Evolutionary conservation across 306 rosid genomes (phyloP).

Genomic region (Abrus precatorius): DNA sequence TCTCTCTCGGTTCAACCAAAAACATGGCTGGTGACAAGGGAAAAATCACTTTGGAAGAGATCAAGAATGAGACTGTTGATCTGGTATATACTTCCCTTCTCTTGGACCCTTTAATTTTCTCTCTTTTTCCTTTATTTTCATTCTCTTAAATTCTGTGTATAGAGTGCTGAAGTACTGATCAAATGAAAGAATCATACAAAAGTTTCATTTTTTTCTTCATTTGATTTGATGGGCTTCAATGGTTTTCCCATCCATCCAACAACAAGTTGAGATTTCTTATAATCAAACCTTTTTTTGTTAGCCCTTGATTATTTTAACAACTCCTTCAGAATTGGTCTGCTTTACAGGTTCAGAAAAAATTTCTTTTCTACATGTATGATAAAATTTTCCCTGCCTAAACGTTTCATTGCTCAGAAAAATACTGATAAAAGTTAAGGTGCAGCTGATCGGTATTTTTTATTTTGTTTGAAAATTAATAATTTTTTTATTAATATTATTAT

Average conservation of each 20-base stretch:
- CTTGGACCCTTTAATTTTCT: background rate
- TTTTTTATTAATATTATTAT: no score
- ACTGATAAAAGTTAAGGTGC: background rate
- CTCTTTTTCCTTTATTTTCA: background rate
- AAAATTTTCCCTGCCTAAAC: background rate
- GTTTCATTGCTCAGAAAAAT: background rate
- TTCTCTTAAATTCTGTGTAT: constrained; percentile 16
- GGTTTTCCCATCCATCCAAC: background rate
- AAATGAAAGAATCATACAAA: background rate
- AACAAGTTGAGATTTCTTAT: background rate
- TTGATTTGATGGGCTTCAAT: constrained; percentile 1
- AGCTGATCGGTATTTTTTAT: no score
- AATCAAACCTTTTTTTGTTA: background rate
- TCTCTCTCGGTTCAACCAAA: background rate
- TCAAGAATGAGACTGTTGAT: constrained; percentile 96
- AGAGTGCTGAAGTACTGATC: constrained; percentile 12
- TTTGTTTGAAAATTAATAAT: no score
- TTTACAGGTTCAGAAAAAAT: no score
- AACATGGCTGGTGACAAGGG: constrained; percentile 63
- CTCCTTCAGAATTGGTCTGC: background rate
- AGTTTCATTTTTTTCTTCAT: background rate
- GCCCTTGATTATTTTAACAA: background rate
- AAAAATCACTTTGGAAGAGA: constrained; percentile 66
- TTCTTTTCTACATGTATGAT: background rate
- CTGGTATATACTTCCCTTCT: constrained; percentile 58